Evolutionary conservation across 306 rosid genomes (phyloP), one percentile per base, ranked within the genome.

Genomic region (Hippophae rhamnoides): DNA sequence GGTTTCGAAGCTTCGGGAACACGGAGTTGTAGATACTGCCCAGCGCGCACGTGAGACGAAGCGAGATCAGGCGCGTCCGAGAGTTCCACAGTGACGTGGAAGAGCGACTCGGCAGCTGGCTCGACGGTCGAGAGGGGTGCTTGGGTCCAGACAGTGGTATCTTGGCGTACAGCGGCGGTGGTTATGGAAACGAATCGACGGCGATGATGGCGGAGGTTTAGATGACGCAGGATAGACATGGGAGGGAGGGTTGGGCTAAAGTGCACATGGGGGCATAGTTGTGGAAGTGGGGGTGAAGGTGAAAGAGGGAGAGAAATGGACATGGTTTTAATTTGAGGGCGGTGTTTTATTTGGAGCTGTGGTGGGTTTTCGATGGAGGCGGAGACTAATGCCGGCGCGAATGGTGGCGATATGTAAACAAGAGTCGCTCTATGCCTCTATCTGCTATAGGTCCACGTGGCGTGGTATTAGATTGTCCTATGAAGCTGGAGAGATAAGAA

Each of bases 1-100:
- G 99, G 94, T 68, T 86, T 92, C 0, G 69, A 64, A 0, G 62
- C 69, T 52, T 86, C 81, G 0, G 85, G 74, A 1, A 92, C 80
- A 2, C 87, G 84, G 26, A 92, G 70, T 81, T 92, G 96, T 40
- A 92, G 82, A 70, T 92, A 92, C 80, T 92, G 99, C 0, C 99
- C 99, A 0, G 95, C 84, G 60, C 78, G 85, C 1, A 93, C 72
- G 74, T 85, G 81, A 1, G 95, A 86, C n/a, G 74, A 26, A 9
- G 81, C 89, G 7, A 92, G 85, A 69, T 92, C 97, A 0, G 85
- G 85, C 14, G 94, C 54, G 72, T 85, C 95, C 61, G 95, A 80
- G 18, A 92, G 65, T 70, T 92, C 95, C 64, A 92, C 73, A 38
- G 85, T n/a, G 9, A 86, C 69, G 67, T 92, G 95, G 72, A 92